phyloP scores from a whole-genome alignment of 176 grass and related monocot species.

The Dactylis glomerata region DNA sequence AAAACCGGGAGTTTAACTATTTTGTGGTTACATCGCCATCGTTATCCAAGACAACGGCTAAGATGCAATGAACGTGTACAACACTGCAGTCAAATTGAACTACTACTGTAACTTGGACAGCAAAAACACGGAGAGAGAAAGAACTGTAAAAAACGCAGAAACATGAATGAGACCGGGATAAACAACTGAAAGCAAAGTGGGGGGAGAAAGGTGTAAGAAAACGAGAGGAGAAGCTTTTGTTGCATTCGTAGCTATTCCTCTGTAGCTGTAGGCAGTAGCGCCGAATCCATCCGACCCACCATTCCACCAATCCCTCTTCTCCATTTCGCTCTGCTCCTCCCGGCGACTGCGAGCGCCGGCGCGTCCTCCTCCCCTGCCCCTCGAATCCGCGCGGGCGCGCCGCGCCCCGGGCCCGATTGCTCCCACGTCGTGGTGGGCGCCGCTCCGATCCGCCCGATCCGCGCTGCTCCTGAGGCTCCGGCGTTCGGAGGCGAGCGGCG shows the following conservation, averaged over 20 bases:
- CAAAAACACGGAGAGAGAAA: background rate
- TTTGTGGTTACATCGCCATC: too few relatives aligned
- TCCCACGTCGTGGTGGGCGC: slow-evolving; percentile 56
- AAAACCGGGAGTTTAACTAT: too few relatives aligned
- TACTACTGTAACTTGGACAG: too few relatives aligned
- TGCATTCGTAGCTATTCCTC: slow-evolving; percentile 29
- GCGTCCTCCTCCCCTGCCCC: background rate
- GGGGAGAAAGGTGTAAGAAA: slow-evolving; percentile 9
- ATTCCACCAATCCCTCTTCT: slow-evolving; percentile 19
- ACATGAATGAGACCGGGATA: background rate
- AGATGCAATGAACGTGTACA: too few relatives aligned
- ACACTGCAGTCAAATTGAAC: too few relatives aligned
- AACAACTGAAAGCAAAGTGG: slow-evolving; percentile 14
- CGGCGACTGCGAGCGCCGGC: background rate
- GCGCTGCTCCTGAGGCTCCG: slow-evolving; percentile 54
- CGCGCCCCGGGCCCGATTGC: slow-evolving; percentile 41
- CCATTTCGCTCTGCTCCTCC: background rate
- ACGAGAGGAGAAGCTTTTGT: slow-evolving; percentile 24
- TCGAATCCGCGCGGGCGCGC: slow-evolving; percentile 20
- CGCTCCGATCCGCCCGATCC: slow-evolving; percentile 68
- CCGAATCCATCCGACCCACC: slow-evolving; percentile 41
- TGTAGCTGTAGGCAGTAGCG: background rate
- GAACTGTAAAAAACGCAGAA: background rate
- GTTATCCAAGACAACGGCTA: too few relatives aligned
- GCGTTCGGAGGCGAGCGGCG: slow-evolving; percentile 32